A percentile compares a stretch with the other conserved stretches of the same genome.
Evolutionary conservation across 192 early-diverging fungal species (phyloP).

Genomic region (Podila clonocystis): DNA sequence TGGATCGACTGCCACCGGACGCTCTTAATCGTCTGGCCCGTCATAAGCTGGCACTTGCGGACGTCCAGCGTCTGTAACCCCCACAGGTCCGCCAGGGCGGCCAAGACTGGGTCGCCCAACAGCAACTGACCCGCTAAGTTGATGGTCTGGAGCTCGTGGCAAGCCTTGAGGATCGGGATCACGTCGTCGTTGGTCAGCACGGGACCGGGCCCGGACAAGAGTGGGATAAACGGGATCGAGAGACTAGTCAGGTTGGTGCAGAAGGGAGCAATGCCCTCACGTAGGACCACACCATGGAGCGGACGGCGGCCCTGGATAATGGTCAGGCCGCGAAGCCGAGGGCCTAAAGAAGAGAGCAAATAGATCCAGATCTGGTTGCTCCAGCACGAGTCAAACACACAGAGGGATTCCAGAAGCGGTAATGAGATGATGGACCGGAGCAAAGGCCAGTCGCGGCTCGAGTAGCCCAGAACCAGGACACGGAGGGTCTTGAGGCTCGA

Average conservation of each 20-base stretch:
- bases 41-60: slow-evolving; percentile 35
- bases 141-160: slow-evolving; percentile 38
- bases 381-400: slow-evolving; percentile 50
- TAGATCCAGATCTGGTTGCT: slow-evolving; percentile 53
- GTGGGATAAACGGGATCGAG: slow-evolving; percentile 43
- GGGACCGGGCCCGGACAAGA: slow-evolving; percentile 32
- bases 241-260: slow-evolving; percentile 37
- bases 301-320: slow-evolving; percentile 40
- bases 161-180: slow-evolving; percentile 45
- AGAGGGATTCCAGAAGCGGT: slow-evolving; percentile 26
- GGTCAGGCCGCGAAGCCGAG: slow-evolving; percentile 33
- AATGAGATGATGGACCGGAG: slow-evolving; percentile 40
- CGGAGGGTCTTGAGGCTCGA: slow-evolving; percentile 23
- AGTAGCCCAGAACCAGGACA: slow-evolving; percentile 38
- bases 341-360: slow-evolving; percentile 21
- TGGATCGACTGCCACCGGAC: slow-evolving; percentile 48
- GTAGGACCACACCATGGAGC: slow-evolving; percentile 28
- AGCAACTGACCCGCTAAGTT: slow-evolving; percentile 35
- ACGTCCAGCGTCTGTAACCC: slow-evolving; percentile 40
- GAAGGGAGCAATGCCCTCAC: slow-evolving; percentile 32
- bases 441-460: slow-evolving; percentile 48
- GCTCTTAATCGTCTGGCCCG: slow-evolving; percentile 25
- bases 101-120: slow-evolving; percentile 27
- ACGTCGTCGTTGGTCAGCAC: slow-evolving; percentile 37
- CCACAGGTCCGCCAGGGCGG: slow-evolving; percentile 41